Conservation (phyloP, 768 basidiomycete genomes). For the Mycena maculata region DNA sequence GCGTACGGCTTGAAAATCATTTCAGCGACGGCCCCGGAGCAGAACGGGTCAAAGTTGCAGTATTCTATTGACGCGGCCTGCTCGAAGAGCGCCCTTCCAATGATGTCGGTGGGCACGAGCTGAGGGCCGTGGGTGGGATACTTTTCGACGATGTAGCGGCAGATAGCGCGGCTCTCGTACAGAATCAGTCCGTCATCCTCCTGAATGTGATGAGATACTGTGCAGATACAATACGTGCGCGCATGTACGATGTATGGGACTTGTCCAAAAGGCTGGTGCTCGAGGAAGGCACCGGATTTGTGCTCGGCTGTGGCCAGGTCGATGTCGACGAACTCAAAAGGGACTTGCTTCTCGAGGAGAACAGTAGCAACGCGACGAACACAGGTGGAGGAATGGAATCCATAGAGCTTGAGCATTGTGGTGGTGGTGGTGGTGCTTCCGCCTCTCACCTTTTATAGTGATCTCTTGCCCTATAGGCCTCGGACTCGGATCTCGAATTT, state of each 20-base stretch:
- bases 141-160: slow-evolving; percentile 57
- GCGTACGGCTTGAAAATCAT: slow-evolving; percentile 29
- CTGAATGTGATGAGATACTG: slow-evolving; percentile 24
- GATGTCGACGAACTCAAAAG: not conserved
- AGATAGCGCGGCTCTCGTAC: slow-evolving; percentile 61
- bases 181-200: slow-evolving; percentile 60
- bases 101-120: slow-evolving; percentile 50
- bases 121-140: slow-evolving; percentile 51
- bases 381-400: no score
- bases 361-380: not conserved
- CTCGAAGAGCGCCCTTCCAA: slow-evolving; percentile 43
- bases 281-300: not conserved
- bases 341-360: not conserved
- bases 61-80: slow-evolving; percentile 28
- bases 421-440: no score
- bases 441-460: no score
- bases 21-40: slow-evolving; percentile 3
- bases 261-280: slow-evolving; percentile 52
- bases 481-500: no score
- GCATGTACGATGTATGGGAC: slow-evolving; percentile 22
- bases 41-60: slow-evolving; percentile 14
- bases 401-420: not conserved
- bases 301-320: not conserved
- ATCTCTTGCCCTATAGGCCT: no score
- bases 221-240: not conserved